Evolutionary conservation across 805 yeast genomes (phyloP), one percentile per base, ranked within the genome.

Genomic region (Lipomyces chichibuensis): DNA sequence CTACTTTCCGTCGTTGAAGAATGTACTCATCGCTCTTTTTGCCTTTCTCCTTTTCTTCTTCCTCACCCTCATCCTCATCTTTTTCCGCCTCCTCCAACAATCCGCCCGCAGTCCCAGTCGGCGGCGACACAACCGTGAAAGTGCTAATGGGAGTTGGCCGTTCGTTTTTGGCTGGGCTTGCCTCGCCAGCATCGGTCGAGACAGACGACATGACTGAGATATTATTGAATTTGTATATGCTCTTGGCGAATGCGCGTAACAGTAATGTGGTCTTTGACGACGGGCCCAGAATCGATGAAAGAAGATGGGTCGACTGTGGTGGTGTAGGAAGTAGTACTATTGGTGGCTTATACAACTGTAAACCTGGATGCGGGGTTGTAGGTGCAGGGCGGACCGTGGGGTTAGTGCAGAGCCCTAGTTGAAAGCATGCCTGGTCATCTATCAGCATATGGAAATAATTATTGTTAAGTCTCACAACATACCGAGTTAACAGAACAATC

Each of bases 261-360:
- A 69, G 67, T 17, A 63, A 37, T 6, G 71, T 66, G 11, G 71
- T 69, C 20, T 60, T 62, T 11, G 69, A 66, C 23, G 71, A 68
- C n/a, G 71, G 64, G 2, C 69, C 70, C 17, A 68, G 66, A 1
- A 69, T 56, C 9, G 71, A 67, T 17, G 70, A 27, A 25, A 69
- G 63, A 13, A 69, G 58, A 39, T 61, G 69, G 20, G 69, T 49
- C 8, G 68, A 51, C 60, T 62, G 67, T 13, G 71, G 71, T 6
- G 62, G 67, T 25, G 43, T 37, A 7, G 71, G 71, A 14, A 66
- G 59, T 13, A 64, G 20, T 51, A 53, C 65, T 20, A 69, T 59
- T 27, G 71, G 43, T 20, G 71, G 71, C 39, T 69, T 69, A 62
- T 69, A 69, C 25, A 67, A 25, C 46, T 35, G 58, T 54, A 69